phyloP scores from a whole-genome alignment of 2,329 filamentous ascomycete genomes.

The Phialophora verrucosa region DNA sequence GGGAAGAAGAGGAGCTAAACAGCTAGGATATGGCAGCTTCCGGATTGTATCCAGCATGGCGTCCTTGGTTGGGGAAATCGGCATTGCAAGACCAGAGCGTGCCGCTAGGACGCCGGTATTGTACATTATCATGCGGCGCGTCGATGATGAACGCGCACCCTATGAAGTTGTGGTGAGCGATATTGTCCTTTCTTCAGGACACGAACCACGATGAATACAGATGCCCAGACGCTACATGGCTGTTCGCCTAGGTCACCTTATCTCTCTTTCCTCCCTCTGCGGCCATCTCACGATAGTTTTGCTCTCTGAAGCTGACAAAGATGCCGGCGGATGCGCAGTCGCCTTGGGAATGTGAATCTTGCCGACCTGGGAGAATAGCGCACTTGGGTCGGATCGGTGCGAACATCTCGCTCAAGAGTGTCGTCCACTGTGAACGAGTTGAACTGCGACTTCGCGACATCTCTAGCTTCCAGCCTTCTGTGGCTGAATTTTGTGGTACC shows the following conservation, averaged over 20 bases:
- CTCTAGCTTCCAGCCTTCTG: not conserved
- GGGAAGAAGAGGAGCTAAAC: constrained; percentile 56
- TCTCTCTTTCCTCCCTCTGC: not conserved
- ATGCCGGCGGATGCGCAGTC: not conserved
- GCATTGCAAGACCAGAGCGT: constrained; percentile 1
- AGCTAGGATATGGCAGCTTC: not conserved
- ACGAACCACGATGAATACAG: not conserved
- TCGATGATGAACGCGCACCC: not conserved
- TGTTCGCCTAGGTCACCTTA: not conserved
- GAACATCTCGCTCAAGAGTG: not conserved
- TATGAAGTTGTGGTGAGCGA: not conserved
- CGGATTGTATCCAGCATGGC: constrained; percentile 28
- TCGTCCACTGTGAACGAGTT: not conserved
- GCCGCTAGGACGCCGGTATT: not conserved
- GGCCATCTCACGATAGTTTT: not conserved
- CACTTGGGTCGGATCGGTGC: not conserved
- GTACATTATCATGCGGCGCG: constrained; percentile 9
- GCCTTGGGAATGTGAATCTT: not conserved
- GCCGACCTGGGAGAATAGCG: not conserved
- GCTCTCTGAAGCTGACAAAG: not conserved
- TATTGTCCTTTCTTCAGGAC: not conserved
- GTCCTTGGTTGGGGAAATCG: constrained; percentile 19
- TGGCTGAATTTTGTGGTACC: not conserved
- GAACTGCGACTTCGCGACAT: not conserved
- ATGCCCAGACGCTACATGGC: not conserved